phyloP scores from a whole-genome alignment of 1,139 yeast genomes.

The Geotrichum histeridarum region DNA sequence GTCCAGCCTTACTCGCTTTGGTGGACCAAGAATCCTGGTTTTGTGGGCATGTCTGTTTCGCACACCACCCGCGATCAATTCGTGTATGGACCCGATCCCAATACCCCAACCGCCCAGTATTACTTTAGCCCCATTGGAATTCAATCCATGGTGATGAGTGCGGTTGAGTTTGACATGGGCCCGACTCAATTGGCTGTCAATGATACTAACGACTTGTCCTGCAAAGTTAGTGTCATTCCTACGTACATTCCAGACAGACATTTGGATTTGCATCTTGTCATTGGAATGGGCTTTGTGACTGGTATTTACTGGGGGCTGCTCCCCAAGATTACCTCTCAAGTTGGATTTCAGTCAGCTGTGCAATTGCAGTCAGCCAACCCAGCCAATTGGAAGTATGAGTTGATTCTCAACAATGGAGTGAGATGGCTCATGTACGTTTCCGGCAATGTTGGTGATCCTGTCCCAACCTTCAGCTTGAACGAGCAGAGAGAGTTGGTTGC shows the following conservation, averaged over 20 bases:
- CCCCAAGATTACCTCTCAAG: conserved; percentile 51
- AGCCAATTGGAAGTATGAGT: conserved; percentile 40
- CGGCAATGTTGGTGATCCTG: conserved; percentile 40
- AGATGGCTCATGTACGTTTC: conserved; percentile 59
- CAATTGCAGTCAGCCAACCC: conserved; percentile 1
- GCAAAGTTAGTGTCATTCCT: conserved; percentile 53
- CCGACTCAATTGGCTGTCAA: conserved; percentile 27
- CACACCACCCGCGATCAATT: conserved; percentile 55
- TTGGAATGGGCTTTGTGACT: conserved; percentile 74
- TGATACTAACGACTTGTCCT: conserved; percentile 43
- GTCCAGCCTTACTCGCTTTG: conserved; percentile 81
- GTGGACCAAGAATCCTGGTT: conserved; percentile 45
- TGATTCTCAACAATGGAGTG: conserved; percentile 43
- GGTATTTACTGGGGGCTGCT: conserved; percentile 61
- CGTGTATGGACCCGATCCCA: conserved; percentile 58
- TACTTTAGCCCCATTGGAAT: conserved; percentile 40
- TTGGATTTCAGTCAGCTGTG: conserved; percentile 38
- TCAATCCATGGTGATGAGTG: conserved; percentile 36
- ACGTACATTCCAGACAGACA: conserved; percentile 49
- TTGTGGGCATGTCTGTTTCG: conserved; percentile 59
- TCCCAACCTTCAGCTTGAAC: conserved; percentile 40
- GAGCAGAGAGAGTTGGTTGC: conserved; percentile 55
- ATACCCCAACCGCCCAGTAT: conserved; percentile 33
- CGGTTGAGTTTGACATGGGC: conserved; percentile 30
- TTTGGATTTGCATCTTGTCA: conserved; percentile 44